Base-by-base conservation (phyloP, 2,329 filamentous ascomycete genomes). In the Talaromyces pinophilus region DNA sequence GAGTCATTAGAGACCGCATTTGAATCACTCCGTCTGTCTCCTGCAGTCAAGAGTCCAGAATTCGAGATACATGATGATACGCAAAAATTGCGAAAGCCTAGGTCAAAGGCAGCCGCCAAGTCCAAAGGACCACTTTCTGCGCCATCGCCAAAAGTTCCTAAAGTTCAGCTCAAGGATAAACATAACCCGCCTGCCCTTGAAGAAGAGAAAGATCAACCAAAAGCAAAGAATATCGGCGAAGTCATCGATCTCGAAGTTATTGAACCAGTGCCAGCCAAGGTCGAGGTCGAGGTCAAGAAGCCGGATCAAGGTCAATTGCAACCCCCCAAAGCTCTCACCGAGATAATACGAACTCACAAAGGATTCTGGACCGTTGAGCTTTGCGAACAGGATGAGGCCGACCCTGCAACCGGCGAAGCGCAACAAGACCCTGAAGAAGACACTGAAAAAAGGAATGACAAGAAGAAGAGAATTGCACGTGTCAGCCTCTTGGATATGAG, bases 401-500 rank as follows among this genome's bases (percentile, higher is more conserved):
- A n/a, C 67, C 64, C 33, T 69, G 63, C 63, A 69, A 50, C n/a
- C n/a, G 28, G 25, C 10, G 38, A 68, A 50, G 22, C 66, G 46
- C 19, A 65, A 25, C 62, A 59, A 35, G 59, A 65, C 35, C 50
- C 57, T 62, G 44, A 64, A 42, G 64, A 67, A 61, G 52, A 66
- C 13, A 19, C n/a, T 3, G 48, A 67, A 15, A 17, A 62, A 55
- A 35, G 62, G 54, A 63, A 59, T 44, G 67, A 52, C 54, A 65
- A 33, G 71, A 72, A 73, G 67, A 77, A 78, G 66, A 69, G 74
- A 13, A 67, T 77, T 28, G 59, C 73, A 28, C 75, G 76, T 38
- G 76, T 77, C 19, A 78, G 76, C 69, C 71, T 78, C 38, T 17
- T 78, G 57, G 76, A 78, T 66, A 67, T 78, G 68, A 72, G 50